Evolutionary conservation across 148 eudicot genomes (phyloP).

Genomic region (Silene uniflora): DNA sequence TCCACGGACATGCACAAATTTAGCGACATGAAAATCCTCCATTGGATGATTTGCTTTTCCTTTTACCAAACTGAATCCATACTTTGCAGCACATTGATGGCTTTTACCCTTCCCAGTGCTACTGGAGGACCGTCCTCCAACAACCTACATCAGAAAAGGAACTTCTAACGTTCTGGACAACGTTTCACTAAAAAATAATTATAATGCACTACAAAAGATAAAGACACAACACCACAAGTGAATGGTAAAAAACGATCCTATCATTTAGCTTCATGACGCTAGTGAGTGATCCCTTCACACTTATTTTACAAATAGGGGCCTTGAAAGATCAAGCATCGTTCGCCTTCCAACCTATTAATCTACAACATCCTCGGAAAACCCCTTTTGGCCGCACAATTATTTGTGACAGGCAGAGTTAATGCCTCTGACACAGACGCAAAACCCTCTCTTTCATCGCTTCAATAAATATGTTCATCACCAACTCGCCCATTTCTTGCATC

Average conservation of each 20-base stretch:
- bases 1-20: slow-evolving; percentile 44
- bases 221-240: background rate
- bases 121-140: slow-evolving; percentile 45
- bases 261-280: background rate
- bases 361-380: background rate
- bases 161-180: background rate
- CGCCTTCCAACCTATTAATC: background rate
- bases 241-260: background rate
- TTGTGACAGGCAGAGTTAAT: background rate
- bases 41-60: slow-evolving; percentile 79
- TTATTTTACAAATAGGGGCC: background rate
- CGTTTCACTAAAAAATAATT: background rate
- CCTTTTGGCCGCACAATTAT: background rate
- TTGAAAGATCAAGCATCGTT: background rate
- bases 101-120: slow-evolving; percentile 65
- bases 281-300: background rate
- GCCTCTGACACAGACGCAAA: background rate
- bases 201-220: background rate
- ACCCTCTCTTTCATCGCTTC: too few relatives aligned
- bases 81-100: slow-evolving; percentile 43
- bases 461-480: too few relatives aligned
- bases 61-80: slow-evolving; percentile 58
- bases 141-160: slow-evolving; percentile 28
- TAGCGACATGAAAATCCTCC: slow-evolving; percentile 86
- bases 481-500: too few relatives aligned